A percentile compares a stretch with the other conserved stretches of the same genome.
Evolutionary conservation across 2,329 filamentous ascomycete genomes (phyloP).

Genomic region (Harringtonia lauricola): DNA sequence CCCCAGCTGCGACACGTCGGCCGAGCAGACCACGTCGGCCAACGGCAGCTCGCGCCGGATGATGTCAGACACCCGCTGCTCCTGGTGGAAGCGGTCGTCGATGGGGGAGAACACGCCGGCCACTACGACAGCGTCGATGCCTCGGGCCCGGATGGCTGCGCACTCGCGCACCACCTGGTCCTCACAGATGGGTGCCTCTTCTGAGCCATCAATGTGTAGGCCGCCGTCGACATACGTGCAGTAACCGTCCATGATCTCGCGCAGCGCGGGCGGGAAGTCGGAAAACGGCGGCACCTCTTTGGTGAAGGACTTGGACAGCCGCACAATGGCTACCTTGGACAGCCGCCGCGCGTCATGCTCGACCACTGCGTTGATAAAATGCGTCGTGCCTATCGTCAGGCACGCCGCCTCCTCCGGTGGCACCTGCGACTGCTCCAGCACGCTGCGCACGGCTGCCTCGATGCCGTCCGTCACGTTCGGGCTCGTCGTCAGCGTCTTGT

Average conservation of each 20-base stretch:
- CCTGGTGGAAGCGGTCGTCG: conserved; percentile 40
- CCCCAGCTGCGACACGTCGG: conserved; percentile 21
- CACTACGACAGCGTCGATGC: conserved; percentile 34
- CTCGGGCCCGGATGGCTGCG: conserved; percentile 12
- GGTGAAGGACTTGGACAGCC: conserved; percentile 16
- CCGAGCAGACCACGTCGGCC: conserved; percentile 17
- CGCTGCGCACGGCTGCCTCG: conserved; percentile 7
- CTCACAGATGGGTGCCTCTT: conserved; percentile 33
- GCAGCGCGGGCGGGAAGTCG: conserved; percentile 27
- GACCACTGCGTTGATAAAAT: conserved; percentile 15
- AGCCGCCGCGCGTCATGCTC: conserved; percentile 14
- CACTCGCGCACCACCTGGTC: conserved; percentile 17
- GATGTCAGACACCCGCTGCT: conserved; percentile 35
- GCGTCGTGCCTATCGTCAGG: conserved; percentile 14
- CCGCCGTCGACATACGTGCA: conserved; percentile 37
- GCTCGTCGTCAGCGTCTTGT: conserved; percentile 9
- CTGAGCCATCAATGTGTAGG: conserved; percentile 37
- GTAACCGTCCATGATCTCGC: conserved; percentile 30
- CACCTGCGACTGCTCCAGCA: conserved; percentile 3
- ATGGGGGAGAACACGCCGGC: conserved; percentile 48
- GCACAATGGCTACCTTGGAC: conserved; percentile 19
- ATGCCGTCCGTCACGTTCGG: conserved; percentile 10
- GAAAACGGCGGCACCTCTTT: conserved; percentile 31
- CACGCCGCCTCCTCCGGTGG: conserved; percentile 4
- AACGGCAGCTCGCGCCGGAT: conserved; percentile 31